Evolutionary conservation across 1,284 basidiomycete genomes (phyloP), one percentile per base, ranked within the genome.

Genomic region (Vanrija sp.): DNA sequence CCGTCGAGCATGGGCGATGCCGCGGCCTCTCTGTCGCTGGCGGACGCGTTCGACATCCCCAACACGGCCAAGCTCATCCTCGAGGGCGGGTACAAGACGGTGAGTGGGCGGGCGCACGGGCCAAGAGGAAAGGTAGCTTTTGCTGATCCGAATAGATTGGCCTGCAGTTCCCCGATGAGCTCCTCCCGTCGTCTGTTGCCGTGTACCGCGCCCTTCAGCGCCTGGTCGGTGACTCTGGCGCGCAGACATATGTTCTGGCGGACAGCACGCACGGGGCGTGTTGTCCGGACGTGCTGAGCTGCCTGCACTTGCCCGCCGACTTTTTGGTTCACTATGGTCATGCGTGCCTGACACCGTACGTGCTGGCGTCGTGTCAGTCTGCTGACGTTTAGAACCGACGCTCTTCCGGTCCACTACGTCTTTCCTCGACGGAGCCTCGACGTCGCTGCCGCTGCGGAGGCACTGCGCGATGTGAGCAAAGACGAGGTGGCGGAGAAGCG

Each of bases 231-330:
- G 43, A 45, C 29, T 61, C 59, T 8, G 72, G 64, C 8, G 73
- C 70, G 21, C 76, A 94, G 64, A 79, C 92, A 25, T 98, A 94
- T 71, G 87, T 98, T 6, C 82, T 97, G 18, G 94, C 94, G 14
- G 95, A 98, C 76, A 98, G 94, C 25, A 96, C 93, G 26, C 98
- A 98, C 74, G 95, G 94, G 72, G 93, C 89, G 67, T 99, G 95
- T 71, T 98, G 95, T 71, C 92, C 96, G 5, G 96, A 99, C 71
- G 90, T 98, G 67, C 88, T 98, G 4, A 89, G 92, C 8, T 94
- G 95, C 6, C 86, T 93, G 62, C 96, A 98, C 72, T 86, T 95
- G 43, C 86, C 94, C 61, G 92, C 94, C 0, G 90, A 98, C 68
- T 83, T 88, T 9, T 82, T 98, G 58, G 86, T 99, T 6, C 95